A percentile compares a stretch with the other conserved stretches of the same genome.
Conservation (phyloP, 2,329 filamentous ascomycete species). For the Metarhizium anisopliae region DNA sequence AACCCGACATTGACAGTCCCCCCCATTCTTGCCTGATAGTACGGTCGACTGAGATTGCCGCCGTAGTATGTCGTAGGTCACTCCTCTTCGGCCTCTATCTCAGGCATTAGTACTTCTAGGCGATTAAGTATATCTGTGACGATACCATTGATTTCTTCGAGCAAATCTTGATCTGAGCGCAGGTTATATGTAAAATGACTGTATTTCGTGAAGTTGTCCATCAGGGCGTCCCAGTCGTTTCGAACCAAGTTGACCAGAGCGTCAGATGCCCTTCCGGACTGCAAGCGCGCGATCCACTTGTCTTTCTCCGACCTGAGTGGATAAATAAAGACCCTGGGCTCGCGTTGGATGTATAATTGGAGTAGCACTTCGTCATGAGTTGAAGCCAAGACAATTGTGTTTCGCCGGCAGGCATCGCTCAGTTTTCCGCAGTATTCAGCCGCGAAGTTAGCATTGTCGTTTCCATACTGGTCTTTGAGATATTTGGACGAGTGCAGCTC, state of each 20-base stretch:
- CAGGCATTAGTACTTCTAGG: too few species aligned
- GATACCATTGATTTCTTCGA: neutral
- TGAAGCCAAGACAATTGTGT: neutral
- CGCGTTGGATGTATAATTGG: neutral
- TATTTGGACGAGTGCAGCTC: neutral
- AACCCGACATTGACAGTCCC: neutral
- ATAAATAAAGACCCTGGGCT: neutral
- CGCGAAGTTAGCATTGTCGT: neutral
- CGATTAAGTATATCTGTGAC: neutral
- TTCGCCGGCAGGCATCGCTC: neutral
- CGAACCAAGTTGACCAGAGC: neutral
- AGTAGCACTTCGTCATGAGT: neutral
- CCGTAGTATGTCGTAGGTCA: neutral
- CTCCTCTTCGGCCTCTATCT: neutral
- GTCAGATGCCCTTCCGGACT: neutral
- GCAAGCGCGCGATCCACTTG: neutral
- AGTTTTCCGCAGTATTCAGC: neutral
- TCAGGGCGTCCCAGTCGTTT: neutral
- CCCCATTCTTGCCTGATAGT: too few species aligned
- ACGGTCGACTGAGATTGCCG: neutral
- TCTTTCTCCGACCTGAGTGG: neutral
- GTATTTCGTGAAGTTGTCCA: neutral
- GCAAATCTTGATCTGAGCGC: neutral
- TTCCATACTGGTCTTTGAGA: neutral
- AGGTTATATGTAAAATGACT: neutral